Evolutionary conservation across 805 yeast genomes (phyloP).

Genomic region (Candida maesae): DNA sequence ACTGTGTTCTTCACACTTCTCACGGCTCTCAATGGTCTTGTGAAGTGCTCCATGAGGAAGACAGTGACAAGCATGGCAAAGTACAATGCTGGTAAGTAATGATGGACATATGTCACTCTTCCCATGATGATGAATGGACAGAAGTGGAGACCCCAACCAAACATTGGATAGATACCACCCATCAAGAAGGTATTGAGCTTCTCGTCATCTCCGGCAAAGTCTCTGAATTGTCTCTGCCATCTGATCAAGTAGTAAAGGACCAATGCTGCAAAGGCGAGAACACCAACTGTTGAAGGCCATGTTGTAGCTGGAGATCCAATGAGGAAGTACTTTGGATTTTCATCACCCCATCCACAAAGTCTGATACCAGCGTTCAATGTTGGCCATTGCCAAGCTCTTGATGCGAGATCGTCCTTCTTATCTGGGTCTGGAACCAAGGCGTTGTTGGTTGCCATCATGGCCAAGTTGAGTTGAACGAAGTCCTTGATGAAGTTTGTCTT

Average conservation of each 20-base stretch:
- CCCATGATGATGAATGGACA: conserved; percentile 78
- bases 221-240: conserved; percentile 79
- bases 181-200: conserved; percentile 52
- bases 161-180: conserved; percentile 75
- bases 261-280: conserved; percentile 47
- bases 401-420: conserved; percentile 66
- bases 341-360: conserved; percentile 67
- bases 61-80: conserved; percentile 61
- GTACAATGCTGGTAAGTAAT: conserved; percentile 79
- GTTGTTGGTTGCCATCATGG: conserved; percentile 85
- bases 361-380: conserved; percentile 71
- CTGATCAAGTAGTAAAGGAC: conserved; percentile 37
- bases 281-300: conserved; percentile 64
- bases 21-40: conserved; percentile 23
- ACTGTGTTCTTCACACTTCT: conserved; percentile 25
- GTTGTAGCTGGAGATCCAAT: conserved; percentile 78
- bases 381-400: conserved; percentile 89
- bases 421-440: conserved; percentile 77
- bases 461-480: conserved; percentile 69
- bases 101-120: conserved; percentile 83
- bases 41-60: conserved; percentile 46
- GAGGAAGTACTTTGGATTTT: conserved; percentile 56
- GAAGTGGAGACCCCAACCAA: conserved; percentile 79
- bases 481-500: conserved; percentile 74
- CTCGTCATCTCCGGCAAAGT: conserved; percentile 44